Base-by-base conservation (phyloP, 2,329 filamentous ascomycete species). In the Colletotrichum costaricense region DNA sequence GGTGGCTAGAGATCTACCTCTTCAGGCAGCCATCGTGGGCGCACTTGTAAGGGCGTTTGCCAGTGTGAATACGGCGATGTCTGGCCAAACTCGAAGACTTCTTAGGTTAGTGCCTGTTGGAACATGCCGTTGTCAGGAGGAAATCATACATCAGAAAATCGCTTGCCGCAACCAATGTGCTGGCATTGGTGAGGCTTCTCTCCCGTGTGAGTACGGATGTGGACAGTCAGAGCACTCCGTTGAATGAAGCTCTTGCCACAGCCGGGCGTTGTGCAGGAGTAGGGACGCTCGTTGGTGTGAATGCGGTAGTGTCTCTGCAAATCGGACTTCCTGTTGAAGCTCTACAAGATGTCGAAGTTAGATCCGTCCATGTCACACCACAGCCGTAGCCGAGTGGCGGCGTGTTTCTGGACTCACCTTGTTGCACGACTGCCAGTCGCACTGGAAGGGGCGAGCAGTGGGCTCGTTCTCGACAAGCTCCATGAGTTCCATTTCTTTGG, bases 181-280 rank as follows among this genome's bases (percentile, higher is more conserved):
- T 91, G 88, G 78, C 92, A 94, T 77, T 90, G 88, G 76, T 93
- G 91, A 72, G 92, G 92, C 81, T 93, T 94, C 83, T 93, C 92
- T 69, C 91, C 91, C 1, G 91, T 93, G 75, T 93, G 92, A 14
- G 91, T 93, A 75, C 92, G 88, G 69, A 91, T 92, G 79, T 94
- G 92, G 54, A 93, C 92, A 3, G 91, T 93, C 76, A 93, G 82
- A 52, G 92, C 92, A 80, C 91, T 93, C 74, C 91, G 86, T 78
- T 93, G 92, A 75, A 93, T 93, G 80, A 93, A 93, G 81, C 90
- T 91, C 83, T 93, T 93, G 57, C 90, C 89, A 78, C 92, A 93
- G 6, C 88, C 89, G 9, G 86, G 86, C 9, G 86, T 88, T 68
- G 84, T 84, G 82, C 91, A 93, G 35, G 87, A 86, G 79, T 93